Evolutionary conservation across 257 asterid species (phyloP), one percentile per base, ranked within the genome.

Genomic region (Jaltomata sinuosa): DNA sequence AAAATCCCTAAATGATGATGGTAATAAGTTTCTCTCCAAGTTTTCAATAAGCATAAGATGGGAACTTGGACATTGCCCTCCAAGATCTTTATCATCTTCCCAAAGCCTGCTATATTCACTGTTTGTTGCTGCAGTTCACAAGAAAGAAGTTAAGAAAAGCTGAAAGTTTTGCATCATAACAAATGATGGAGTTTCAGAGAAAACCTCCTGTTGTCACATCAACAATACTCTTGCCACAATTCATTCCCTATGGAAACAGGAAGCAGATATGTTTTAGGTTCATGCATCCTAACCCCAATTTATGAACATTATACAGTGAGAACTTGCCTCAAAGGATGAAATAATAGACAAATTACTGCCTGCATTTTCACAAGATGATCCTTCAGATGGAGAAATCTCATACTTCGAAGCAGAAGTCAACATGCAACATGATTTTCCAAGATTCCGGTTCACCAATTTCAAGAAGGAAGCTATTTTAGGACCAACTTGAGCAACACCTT

Each of bases 11-110:
- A 91, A 87, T 18, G 89, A 74, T 69, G 85, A 86, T 22, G 92
- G 85, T 16, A 88, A 86, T 40, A 91, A 54, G 80, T 88, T 91
- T 22, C 84, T 88, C 91, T 93, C 94, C 89, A 93, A 69, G 86
- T 90, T 89, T 36, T 86, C 72, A 27, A 93, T 81, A 15, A 90
- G 47, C n/a, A 93, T 76, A 82, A 84, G 61, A 84, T 84, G 84
- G 50, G 14, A 77, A 80, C 47, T 82, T 54, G 83, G 83, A 40
- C 85, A 79, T 52, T 57, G 54, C 11, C 90, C 90, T 69, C 97
- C 92, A 57, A 89, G 45, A 79, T 91, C 94, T 84, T 87, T 87
- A 72, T 90, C 93, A 78, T 86, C 86, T 76, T 86, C 88, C 68
- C 31, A 68, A 40, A 40, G 74, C 34, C 59, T 62, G 47, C 31